phyloP scores from a whole-genome alignment of 2,329 filamentous ascomycete species.

The Beauveria scarabaeidicola region DNA sequence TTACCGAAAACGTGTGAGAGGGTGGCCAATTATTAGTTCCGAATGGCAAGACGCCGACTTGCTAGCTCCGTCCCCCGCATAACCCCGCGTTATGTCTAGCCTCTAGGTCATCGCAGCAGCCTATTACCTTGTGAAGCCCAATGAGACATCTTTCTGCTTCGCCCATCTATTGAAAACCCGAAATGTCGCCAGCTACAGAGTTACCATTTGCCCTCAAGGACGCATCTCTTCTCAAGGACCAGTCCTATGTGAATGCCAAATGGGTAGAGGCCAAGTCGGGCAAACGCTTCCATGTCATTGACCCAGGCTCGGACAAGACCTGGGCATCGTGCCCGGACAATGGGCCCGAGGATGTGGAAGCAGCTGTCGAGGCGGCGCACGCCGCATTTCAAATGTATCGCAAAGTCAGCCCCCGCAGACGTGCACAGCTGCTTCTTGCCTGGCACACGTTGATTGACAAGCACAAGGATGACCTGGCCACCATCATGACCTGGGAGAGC shows the following conservation, averaged over 20 bases:
- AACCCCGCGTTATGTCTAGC: background rate
- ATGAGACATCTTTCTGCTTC: background rate
- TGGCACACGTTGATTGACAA: slow-evolving; percentile 30
- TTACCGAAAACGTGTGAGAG: too few species aligned
- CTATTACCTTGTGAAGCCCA: background rate
- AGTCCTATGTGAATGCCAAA: slow-evolving; percentile 41
- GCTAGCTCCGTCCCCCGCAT: background rate
- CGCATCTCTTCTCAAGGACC: slow-evolving; percentile 36
- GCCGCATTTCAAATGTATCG: slow-evolving; percentile 30
- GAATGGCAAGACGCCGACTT: background rate
- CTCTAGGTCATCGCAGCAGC: background rate
- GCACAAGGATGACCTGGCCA: slow-evolving; percentile 30
- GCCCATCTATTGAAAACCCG: background rate
- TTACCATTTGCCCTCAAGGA: slow-evolving; percentile 37
- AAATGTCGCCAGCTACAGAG: slow-evolving; percentile 6
- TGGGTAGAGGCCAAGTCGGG: slow-evolving; percentile 37
- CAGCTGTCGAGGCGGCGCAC: slow-evolving; percentile 27
- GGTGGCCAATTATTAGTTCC: background rate
- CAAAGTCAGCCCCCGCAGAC: slow-evolving; percentile 27
- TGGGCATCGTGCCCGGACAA: slow-evolving; percentile 45
- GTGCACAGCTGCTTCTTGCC: slow-evolving; percentile 26
- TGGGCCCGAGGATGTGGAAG: slow-evolving; percentile 30
- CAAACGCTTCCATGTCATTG: slow-evolving; percentile 42
- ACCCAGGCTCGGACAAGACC: slow-evolving; percentile 41
- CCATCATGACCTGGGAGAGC: slow-evolving; percentile 38